Evolutionary conservation across 2,329 filamentous ascomycete genomes (phyloP).

Genomic region (Huntiella savannae): DNA sequence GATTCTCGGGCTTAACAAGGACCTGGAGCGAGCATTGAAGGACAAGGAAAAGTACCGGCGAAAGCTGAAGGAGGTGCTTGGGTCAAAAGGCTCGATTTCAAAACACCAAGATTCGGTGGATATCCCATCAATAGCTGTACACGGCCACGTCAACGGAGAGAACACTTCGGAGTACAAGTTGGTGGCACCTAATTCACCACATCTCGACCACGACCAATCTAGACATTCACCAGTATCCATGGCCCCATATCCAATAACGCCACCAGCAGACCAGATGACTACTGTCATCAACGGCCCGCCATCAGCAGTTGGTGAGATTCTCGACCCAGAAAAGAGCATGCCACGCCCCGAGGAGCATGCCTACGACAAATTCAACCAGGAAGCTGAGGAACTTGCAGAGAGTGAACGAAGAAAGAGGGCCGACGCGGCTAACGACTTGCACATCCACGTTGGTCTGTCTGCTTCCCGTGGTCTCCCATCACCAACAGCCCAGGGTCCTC

Average conservation of each 20-base stretch:
- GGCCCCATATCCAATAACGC: constrained; percentile 46
- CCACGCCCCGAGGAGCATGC: constrained; percentile 42
- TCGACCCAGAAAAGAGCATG: constrained; percentile 40
- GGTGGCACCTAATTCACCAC: constrained; percentile 26
- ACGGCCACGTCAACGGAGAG: not conserved
- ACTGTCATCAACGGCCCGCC: constrained; percentile 16
- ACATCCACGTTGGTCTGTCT: constrained; percentile 32
- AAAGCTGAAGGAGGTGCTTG: constrained; percentile 61
- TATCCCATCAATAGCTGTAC: constrained; percentile 1
- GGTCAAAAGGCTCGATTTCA: constrained; percentile 12
- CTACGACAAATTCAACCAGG: constrained; percentile 34
- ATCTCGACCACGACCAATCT: constrained; percentile 26
- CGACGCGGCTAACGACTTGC: constrained; percentile 27
- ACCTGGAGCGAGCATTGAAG: constrained; percentile 74
- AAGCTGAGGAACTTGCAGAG: constrained; percentile 29
- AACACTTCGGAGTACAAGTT: not conserved
- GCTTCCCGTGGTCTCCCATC: constrained; percentile 32
- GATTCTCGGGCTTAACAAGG: constrained; percentile 85
- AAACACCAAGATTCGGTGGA: constrained; percentile 6
- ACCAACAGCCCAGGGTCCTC: constrained; percentile 26
- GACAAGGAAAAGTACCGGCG: constrained; percentile 89
- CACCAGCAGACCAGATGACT: constrained; percentile 31
- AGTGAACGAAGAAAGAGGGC: constrained; percentile 27
- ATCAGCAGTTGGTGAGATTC: constrained; percentile 29
- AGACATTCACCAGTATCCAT: constrained; percentile 38